A percentile compares a stretch with the other conserved stretches of the same genome.
These are phyloP conservation scores for Mortierella sp. DNA, from an alignment of 371 early-diverging fungal species.

Conservation along the genomic window DNA sequence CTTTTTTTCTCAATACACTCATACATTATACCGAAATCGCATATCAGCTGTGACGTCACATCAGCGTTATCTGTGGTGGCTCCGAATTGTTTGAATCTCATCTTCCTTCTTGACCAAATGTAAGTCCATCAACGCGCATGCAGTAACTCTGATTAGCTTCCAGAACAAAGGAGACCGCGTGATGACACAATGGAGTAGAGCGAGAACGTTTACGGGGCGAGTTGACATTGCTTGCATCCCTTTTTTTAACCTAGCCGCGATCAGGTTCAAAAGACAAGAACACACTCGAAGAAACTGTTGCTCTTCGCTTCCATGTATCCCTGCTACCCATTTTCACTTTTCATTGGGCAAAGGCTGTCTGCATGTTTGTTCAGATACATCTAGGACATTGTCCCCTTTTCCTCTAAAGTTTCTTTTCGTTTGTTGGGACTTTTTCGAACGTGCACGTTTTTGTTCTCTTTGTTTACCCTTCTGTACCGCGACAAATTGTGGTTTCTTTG, in stretches of 20 bases:
- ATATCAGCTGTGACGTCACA: constrained; percentile 18
- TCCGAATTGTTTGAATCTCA: background rate
- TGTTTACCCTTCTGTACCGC: background rate
- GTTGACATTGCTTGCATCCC: background rate
- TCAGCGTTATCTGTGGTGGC: too few species aligned
- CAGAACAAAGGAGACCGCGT: constrained; percentile 3
- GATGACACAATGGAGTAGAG: constrained; percentile 45
- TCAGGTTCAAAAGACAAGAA: background rate
- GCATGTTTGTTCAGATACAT: background rate
- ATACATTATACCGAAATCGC: background rate
- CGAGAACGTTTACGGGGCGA: constrained; percentile 19
- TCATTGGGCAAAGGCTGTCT: constrained; percentile 7
- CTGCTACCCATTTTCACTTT: background rate
- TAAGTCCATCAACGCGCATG: background rate
- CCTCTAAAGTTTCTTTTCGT: too few species aligned
- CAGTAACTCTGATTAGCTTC: background rate
- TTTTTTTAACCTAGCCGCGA: background rate
- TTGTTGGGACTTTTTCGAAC: background rate
- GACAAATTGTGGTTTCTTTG: background rate
- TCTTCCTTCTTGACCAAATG: background rate
- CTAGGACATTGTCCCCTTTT: background rate
- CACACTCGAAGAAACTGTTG: background rate
- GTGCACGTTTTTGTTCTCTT: background rate
- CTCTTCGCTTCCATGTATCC: background rate
- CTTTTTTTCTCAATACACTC: constrained; percentile 5